Evolutionary conservation across 352 stramenopile species (phyloP), one percentile per base, ranked within the genome.

Genomic region (Albugo candida): DNA sequence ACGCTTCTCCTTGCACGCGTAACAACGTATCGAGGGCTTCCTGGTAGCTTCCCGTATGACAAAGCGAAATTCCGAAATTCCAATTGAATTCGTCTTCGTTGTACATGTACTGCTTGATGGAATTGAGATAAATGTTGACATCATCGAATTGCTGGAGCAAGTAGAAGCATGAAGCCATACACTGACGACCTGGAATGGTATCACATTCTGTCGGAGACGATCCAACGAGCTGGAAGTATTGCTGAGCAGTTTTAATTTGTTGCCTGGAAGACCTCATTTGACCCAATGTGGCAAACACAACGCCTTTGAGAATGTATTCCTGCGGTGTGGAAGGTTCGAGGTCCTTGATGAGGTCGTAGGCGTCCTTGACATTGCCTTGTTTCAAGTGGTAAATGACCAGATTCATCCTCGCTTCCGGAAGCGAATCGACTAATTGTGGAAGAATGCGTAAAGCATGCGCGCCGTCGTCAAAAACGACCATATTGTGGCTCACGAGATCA

Each of bases 61-160:
- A 94, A 0, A 97, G 69, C 18, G 85, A 65, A 45, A 97, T 67
- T 14, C 91, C 93, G 59, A 95, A 95, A 67, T 98, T 98, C 86
- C 88, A 98, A 62, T 98, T 97, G 67, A 98, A 98, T 47, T 94
- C 83, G 65, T 97, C 91, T 64, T 97, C 88, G 56, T 95, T 95
- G 78, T 96, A 96, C 47, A 96, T 71, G 63, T 92, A 89, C 47
- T 92, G 73, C 64, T 97, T 97, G 66, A 97, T 92, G 31, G 77
- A 95, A 58, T 96, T 96, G 39, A 97, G 70, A 64, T 97, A 97
- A 43, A 97, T 96, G 63, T 97, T 97, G 57, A 96, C 89, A 53
- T 97, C 88, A 47, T 97, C 88, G 51, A 97, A 98, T 54, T 97
- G 79, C 56, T 95, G 92, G 60, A 95, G 73, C 48, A 98, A 60